Base-by-base conservation (phyloP, 768 basidiomycete genomes). In the Tricholoma sp. region DNA sequence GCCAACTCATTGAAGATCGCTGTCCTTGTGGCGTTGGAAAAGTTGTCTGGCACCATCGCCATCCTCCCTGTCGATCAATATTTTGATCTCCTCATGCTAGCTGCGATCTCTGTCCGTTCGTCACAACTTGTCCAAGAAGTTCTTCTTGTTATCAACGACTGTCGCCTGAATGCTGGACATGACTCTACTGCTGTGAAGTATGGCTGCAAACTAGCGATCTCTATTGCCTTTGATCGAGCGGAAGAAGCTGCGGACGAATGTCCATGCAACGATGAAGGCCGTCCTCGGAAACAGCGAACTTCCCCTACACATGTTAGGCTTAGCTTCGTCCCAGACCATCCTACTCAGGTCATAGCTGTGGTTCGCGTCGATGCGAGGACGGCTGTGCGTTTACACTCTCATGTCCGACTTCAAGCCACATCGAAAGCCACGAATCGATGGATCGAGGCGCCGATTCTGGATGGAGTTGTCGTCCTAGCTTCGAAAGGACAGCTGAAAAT, bases 181-280 rank as follows among this genome's bases (percentile, higher is more conserved):
- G 68, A 48, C 45, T 53, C 63, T 0, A 55, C 66, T 0, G 60
- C 68, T 0, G 59, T 68, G 41, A 63, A 65, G n/a, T 83, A 87
- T 61, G 77, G 76, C 1, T 79, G 80, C 60, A 81, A 80, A 52
- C 77, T 83, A 33, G 79, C 80, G 0, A 72, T 86, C 1, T 79
- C 77, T 6, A 74, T 87, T 29, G 78, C 77, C 1, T 85, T 84
- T 55, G 85, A 87, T 57, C 76, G 82, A 11, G 83, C 82, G 1
- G 84, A 88, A 60, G 86, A 87, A 61, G 86, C 85, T 5, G 78
- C 78, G 1, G 83, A 86, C 56, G 77, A 80, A 60, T 88, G 84
- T 64, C 85, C 85, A 7, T 86, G 85, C 54, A 79, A 85, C 57
- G 83, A 85, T n/a, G 70, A 75, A 12, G 85, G 86, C 2, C 71